phyloP scores from a whole-genome alignment of 2,329 filamentous ascomycete genomes.

The Penicillium digitatum region DNA sequence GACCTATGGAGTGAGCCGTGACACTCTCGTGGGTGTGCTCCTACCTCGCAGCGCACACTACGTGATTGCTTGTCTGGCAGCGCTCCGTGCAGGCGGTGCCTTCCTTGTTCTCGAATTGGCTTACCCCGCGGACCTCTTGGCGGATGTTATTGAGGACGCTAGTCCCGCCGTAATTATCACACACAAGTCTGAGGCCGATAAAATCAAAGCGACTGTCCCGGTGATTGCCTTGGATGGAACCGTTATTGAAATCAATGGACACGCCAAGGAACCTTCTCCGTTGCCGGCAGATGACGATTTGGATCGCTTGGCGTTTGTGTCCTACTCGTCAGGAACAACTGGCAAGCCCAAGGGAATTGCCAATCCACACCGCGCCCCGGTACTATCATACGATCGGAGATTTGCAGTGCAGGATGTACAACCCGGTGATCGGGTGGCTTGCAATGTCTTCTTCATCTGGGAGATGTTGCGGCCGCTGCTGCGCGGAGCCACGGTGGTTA shows the following conservation, averaged over 20 bases:
- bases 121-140: slow-evolving; percentile 68
- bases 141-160: slow-evolving; percentile 74
- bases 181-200: slow-evolving; percentile 58
- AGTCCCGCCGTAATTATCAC: slow-evolving; percentile 68
- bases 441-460: slow-evolving; percentile 85
- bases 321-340: slow-evolving; percentile 73
- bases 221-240: slow-evolving; percentile 62
- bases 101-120: slow-evolving; percentile 77
- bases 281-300: slow-evolving; percentile 64
- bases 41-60: slow-evolving; percentile 73
- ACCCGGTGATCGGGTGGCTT: slow-evolving; percentile 74
- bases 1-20: slow-evolving; percentile 64
- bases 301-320: slow-evolving; percentile 73
- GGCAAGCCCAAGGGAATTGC: slow-evolving; percentile 78
- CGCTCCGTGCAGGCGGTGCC: slow-evolving; percentile 72
- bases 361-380: slow-evolving; percentile 70
- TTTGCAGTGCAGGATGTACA: slow-evolving; percentile 66
- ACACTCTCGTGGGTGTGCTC: slow-evolving; percentile 70
- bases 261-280: slow-evolving; percentile 47
- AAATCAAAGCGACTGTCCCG: slow-evolving; percentile 59
- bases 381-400: slow-evolving; percentile 69
- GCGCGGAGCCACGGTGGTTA: slow-evolving; percentile 70
- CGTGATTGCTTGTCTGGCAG: slow-evolving; percentile 72
- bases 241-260: slow-evolving; percentile 28
- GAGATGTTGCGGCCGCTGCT: slow-evolving; percentile 74